Evolutionary conservation across 352 stramenopile genomes (phyloP).

Genomic region (Globisporangium orthogonon): DNA sequence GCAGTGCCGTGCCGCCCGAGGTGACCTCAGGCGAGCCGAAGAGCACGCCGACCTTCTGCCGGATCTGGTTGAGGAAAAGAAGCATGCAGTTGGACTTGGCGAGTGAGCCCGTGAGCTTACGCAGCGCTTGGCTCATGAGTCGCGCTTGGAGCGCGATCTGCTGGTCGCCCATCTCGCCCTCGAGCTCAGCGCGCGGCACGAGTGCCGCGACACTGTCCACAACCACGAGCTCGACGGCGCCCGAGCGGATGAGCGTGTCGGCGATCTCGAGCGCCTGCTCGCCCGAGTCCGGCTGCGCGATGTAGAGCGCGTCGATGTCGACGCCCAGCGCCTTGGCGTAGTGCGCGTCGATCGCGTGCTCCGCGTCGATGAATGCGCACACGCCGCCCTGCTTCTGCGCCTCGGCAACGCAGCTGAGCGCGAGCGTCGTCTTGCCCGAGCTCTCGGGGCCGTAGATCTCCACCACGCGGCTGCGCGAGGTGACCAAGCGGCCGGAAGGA

Average conservation of each 20-base stretch:
- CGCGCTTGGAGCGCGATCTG: constrained; percentile 97
- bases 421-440: constrained; percentile 97
- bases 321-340: constrained; percentile 93
- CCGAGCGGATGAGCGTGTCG: constrained; percentile 94
- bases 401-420: constrained; percentile 95
- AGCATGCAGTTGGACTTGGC: constrained; percentile 94
- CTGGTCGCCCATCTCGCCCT: constrained; percentile 93
- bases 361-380: constrained; percentile 97
- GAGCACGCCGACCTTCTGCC: constrained; percentile 96
- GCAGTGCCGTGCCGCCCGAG: constrained; percentile 82
- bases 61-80: constrained; percentile 99
- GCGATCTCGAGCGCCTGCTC: constrained; percentile 99
- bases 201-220: constrained; percentile 97
- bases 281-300: constrained; percentile 96
- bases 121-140: constrained; percentile 96
- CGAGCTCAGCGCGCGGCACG: constrained; percentile 93
- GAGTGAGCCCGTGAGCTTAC: constrained; percentile 95
- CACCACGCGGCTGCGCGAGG: constrained; percentile 83
- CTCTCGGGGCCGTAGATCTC: constrained; percentile 99
- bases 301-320: constrained; percentile 94
- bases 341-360: constrained; percentile 96
- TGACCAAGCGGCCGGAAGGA: background rate
- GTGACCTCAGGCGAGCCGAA: constrained; percentile 98
- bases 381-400: constrained; percentile 92
- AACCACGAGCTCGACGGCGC: constrained; percentile 96